Percentiles rank a stretch among this genome's conserved stretches.
Evolutionary conservation across 257 asterid genomes (phyloP).

Genomic region (Cruciata laevipes): DNA sequence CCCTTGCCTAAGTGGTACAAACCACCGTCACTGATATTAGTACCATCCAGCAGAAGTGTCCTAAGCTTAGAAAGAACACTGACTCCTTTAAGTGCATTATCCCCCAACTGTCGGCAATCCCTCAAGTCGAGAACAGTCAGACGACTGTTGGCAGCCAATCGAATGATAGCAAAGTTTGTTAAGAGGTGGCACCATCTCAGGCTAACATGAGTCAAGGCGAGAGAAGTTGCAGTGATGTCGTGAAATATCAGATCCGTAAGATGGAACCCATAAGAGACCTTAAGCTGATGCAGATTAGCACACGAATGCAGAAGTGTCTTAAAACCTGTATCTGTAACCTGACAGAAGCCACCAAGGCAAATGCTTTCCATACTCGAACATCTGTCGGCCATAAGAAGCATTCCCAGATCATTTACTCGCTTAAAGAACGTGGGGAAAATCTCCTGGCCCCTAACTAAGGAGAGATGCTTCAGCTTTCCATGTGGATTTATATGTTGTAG

Average conservation of each 20-base stretch:
- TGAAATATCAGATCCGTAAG: slow-evolving; percentile 89
- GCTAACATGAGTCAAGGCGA: slow-evolving; percentile 69
- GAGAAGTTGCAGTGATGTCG: slow-evolving; percentile 77
- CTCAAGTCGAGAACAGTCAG: slow-evolving; percentile 65
- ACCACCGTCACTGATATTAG: slow-evolving; percentile 79
- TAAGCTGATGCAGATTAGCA: slow-evolving; percentile 55
- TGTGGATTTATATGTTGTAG: slow-evolving; percentile 75
- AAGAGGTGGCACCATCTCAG: slow-evolving; percentile 86
- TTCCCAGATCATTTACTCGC: slow-evolving; percentile 94
- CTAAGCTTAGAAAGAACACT: slow-evolving; percentile 56
- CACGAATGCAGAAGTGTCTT: slow-evolving; percentile 87
- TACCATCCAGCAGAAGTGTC: slow-evolving; percentile 68
- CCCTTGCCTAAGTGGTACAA: slow-evolving; percentile 65
- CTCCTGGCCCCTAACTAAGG: slow-evolving; percentile 80
- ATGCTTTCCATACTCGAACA: slow-evolving; percentile 88
- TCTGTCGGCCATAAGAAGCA: slow-evolving; percentile 91
- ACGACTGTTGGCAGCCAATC: slow-evolving; percentile 56
- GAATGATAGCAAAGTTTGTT: slow-evolving; percentile 66
- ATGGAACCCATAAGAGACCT: slow-evolving; percentile 72
- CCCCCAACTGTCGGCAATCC: slow-evolving; percentile 77
- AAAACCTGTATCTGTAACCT: slow-evolving; percentile 88
- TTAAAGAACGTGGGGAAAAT: slow-evolving; percentile 66
- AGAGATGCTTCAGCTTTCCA: slow-evolving; percentile 88
- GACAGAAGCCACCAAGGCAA: slow-evolving; percentile 90
- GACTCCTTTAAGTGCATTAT: slow-evolving; percentile 67